Evolutionary conservation across 2,329 filamentous ascomycete species (phyloP).

Genomic region (Aspergillus costaricaensis): DNA sequence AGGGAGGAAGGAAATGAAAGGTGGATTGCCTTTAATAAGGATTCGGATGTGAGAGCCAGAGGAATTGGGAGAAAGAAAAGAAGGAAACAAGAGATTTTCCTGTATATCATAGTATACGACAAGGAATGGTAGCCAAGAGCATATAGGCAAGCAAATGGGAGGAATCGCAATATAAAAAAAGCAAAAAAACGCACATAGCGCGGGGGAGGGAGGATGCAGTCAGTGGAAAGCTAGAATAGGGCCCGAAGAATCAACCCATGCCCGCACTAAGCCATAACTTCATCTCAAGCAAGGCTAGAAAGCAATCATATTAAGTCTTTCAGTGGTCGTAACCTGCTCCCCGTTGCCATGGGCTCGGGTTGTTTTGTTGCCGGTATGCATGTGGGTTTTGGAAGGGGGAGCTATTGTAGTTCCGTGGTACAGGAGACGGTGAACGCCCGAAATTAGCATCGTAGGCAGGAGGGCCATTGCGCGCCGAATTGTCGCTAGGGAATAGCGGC

Average conservation of each 20-base stretch:
- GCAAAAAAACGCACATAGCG: conserved; percentile 10
- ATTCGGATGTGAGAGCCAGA: conserved; percentile 18
- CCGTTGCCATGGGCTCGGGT: conserved; percentile 64
- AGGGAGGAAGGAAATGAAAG: conserved; percentile 16
- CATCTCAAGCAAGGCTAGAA: conserved; percentile 37
- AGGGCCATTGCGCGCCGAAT: conserved; percentile 40
- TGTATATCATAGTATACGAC: conserved; percentile 27
- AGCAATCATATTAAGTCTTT: conserved; percentile 26
- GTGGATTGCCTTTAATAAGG: conserved; percentile 17
- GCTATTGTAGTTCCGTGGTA: conserved; percentile 34
- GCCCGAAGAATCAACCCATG: conserved; percentile 28
- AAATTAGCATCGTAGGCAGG: conserved; percentile 38
- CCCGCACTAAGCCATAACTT: conserved; percentile 42
- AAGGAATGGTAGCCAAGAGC: conserved; percentile 17
- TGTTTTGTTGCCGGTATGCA: conserved; percentile 53
- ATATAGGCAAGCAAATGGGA: conserved; percentile 14
- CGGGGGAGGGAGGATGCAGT: conserved; percentile 21
- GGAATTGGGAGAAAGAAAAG: conserved; percentile 7
- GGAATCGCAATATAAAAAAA: conserved; percentile 11
- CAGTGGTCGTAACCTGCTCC: conserved; percentile 66
- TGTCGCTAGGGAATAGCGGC: conserved; percentile 50
- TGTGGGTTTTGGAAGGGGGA: conserved; percentile 37
- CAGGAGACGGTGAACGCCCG: conserved; percentile 34
- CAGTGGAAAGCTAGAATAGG: conserved; percentile 20
- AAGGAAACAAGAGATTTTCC: conserved; percentile 18